Conservation (phyloP, 352 stramenopile species). For the Peronosclerospora sorghi region DNA sequence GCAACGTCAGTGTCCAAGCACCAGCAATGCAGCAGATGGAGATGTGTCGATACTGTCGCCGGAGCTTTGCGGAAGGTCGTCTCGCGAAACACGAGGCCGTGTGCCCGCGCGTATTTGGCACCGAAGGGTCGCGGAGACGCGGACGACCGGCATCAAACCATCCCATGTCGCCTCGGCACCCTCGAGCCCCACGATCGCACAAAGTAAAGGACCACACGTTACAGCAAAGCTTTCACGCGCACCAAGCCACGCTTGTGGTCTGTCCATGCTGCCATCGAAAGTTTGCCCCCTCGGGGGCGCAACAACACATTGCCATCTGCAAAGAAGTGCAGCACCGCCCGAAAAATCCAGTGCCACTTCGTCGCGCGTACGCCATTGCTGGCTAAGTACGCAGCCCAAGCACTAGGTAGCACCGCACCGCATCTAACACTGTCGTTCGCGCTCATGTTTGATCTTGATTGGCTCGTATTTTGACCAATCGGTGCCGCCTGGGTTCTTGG, state of each 20-base stretch:
- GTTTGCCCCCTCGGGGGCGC: constrained; percentile 68
- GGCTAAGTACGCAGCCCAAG: too few species aligned
- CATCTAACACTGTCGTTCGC: too few species aligned
- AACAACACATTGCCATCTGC: constrained; percentile 83
- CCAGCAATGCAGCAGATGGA: constrained; percentile 25
- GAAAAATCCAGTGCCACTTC: constrained; percentile 54
- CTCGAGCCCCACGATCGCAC: constrained; percentile 7
- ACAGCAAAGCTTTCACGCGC: constrained; percentile 57
- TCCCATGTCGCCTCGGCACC: constrained; percentile 1
- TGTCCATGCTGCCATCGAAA: constrained; percentile 72
- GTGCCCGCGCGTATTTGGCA: constrained; percentile 69
- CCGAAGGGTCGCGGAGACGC: constrained; percentile 64
- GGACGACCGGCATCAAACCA: constrained; percentile 19
- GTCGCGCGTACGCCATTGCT: constrained; percentile 58
- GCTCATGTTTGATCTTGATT: too few species aligned
- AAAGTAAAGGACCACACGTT: constrained; percentile 52
- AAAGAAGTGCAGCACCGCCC: constrained; percentile 72
- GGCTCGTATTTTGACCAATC: too few species aligned
- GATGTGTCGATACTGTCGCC: constrained; percentile 64
- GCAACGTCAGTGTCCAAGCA: not conserved
- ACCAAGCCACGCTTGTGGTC: constrained; percentile 69
- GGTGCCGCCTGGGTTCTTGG: too few species aligned
- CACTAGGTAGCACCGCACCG: too few species aligned
- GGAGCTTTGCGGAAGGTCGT: constrained; percentile 71
- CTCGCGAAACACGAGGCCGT: constrained; percentile 75